Conservation (phyloP, 2,329 filamentous ascomycete species). For the Talaromyces sp. region DNA sequence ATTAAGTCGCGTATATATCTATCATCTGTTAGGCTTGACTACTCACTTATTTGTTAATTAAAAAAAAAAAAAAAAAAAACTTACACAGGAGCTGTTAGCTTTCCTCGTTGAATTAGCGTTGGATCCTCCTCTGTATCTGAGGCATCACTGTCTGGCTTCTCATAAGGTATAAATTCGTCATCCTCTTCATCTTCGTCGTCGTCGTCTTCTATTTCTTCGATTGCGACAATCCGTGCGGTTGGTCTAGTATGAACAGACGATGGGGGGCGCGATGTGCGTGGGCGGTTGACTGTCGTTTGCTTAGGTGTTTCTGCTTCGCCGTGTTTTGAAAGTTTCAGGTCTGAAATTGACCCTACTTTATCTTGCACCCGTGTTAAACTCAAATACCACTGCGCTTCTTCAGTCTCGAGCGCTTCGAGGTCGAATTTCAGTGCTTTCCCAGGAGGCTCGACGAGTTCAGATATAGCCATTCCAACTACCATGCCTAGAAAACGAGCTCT, state of each 20-base stretch:
- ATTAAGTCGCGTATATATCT: conserved; percentile 82
- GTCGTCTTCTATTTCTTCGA: conserved; percentile 61
- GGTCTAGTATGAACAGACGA: neutral
- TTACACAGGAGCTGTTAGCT: conserved; percentile 72
- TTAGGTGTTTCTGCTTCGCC: conserved; percentile 12
- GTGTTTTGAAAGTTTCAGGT: conserved; percentile 35
- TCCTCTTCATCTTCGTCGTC: conserved; percentile 51
- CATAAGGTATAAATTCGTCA: conserved; percentile 69
- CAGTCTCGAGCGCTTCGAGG: conserved; percentile 67
- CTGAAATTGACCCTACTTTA: conserved; percentile 52
- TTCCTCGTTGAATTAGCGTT: conserved; percentile 77
- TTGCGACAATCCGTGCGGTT: conserved; percentile 44
- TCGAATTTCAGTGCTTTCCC: conserved; percentile 77
- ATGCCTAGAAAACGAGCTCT: conserved; percentile 81
- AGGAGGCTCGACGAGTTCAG: conserved; percentile 58
- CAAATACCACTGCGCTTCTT: conserved; percentile 73
- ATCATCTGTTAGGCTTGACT: neutral
- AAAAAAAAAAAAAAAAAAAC: too few relatives aligned
- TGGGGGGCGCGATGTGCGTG: neutral
- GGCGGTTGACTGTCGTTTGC: conserved; percentile 10
- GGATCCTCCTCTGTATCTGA: conserved; percentile 94
- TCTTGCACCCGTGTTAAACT: conserved; percentile 61
- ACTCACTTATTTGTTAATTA: neutral
- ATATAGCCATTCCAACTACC: conserved; percentile 71
- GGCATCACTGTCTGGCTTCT: conserved; percentile 79